Conservation (phyloP, 139 green algal genomes). For the Penium margaritaceum region DNA sequence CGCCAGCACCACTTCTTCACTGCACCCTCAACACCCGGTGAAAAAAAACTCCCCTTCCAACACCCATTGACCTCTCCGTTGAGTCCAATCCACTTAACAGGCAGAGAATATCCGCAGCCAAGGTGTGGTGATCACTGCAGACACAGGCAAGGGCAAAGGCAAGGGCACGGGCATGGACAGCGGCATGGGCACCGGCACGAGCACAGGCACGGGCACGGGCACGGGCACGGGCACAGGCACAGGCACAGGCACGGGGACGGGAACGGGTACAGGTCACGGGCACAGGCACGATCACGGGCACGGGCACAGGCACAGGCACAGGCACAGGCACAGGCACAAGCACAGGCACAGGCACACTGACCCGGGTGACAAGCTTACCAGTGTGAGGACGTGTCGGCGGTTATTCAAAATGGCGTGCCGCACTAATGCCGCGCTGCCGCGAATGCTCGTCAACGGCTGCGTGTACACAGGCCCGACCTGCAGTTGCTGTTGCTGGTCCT, state of each 20-base stretch:
- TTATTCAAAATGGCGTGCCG: conserved; percentile 54
- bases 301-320: background rate
- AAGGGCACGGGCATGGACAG: background rate
- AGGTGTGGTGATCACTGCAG: too few species aligned
- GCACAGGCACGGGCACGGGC: background rate
- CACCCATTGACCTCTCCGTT: too few species aligned
- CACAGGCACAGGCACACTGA: background rate
- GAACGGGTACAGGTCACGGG: too few species aligned
- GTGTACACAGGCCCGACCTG: too few species aligned
- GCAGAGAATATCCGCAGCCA: too few species aligned
- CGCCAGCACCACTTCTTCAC: too few species aligned
- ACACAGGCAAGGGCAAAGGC: background rate
- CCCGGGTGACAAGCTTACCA: conserved; percentile 10
- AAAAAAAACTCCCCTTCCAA: too few species aligned
- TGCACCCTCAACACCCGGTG: too few species aligned
- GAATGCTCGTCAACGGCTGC: conserved; percentile 9
- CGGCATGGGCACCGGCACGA: background rate
- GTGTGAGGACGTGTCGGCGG: conserved; percentile 64
- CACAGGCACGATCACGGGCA: background rate
- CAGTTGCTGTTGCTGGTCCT: conserved; percentile 8
- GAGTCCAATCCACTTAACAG: too few species aligned
- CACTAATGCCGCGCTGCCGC: conserved; percentile 33
- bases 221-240: background rate
- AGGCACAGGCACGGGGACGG: background rate
- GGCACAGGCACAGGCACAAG: background rate